A percentile compares a stretch with the other conserved stretches of the same genome.
Evolutionary conservation across 2,329 filamentous ascomycete species (phyloP).

Genomic region (Ilyonectria mors-panacis): DNA sequence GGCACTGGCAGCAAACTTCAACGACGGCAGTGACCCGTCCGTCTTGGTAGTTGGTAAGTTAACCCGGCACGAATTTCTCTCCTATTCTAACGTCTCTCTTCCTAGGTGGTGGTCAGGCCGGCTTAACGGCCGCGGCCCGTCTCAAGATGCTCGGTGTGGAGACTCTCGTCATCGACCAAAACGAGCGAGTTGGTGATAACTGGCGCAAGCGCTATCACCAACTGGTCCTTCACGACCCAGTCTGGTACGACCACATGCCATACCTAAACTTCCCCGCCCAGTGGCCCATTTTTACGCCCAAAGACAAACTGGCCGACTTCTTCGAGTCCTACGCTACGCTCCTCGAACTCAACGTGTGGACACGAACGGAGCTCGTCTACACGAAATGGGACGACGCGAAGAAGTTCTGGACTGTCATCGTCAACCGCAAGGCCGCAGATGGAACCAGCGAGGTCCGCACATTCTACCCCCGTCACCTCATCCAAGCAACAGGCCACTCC

Average conservation of each 20-base stretch:
- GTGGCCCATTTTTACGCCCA: conserved; percentile 80
- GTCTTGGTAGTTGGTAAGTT: conserved; percentile 73
- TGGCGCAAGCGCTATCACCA: conserved; percentile 76
- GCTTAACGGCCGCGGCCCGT: conserved; percentile 70
- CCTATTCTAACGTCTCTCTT: not conserved
- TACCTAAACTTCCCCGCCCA: conserved; percentile 75
- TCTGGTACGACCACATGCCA: conserved; percentile 74
- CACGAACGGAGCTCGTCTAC: conserved; percentile 62
- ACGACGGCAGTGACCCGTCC: conserved; percentile 63
- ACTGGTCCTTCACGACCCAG: conserved; percentile 78
- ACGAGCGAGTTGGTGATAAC: conserved; percentile 73
- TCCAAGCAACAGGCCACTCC: conserved; percentile 78
- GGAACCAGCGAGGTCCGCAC: conserved; percentile 65
- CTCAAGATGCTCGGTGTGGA: conserved; percentile 72
- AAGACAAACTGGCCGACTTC: conserved; percentile 79
- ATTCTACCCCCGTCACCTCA: conserved; percentile 73
- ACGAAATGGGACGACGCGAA: conserved; percentile 65
- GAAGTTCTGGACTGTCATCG: conserved; percentile 68
- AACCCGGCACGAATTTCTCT: rapidly evolving
- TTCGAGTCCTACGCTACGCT: conserved; percentile 75
- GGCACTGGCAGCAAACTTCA: conserved; percentile 62
- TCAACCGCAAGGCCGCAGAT: conserved; percentile 66
- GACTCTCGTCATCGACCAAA: conserved; percentile 71
- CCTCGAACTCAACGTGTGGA: conserved; percentile 80
- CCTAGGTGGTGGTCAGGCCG: conserved; percentile 72